Evolutionary conservation across 306 rosid species (phyloP), one percentile per base, ranked within the genome.

Genomic region (Arachis stenosperma): DNA sequence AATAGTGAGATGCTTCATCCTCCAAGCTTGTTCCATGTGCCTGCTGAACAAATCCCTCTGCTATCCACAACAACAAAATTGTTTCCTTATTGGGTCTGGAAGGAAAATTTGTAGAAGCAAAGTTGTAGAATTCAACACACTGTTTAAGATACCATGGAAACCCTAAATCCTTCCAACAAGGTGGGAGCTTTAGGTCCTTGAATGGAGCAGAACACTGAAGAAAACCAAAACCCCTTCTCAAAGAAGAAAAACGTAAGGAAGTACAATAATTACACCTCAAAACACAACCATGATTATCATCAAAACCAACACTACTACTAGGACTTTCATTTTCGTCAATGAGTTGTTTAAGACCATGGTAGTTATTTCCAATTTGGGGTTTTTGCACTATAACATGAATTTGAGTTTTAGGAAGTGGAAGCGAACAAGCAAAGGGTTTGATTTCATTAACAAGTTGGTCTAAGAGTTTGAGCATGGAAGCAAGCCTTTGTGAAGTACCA

Each of bases 21-120:
- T 56, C 61, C 61, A 56, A 56, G 36, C 61, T 56, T 56, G 37
- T 22, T 8, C 61, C 39, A 56, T 56, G 61, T 56, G 61, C n/a
- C 61, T 22, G 61, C 61, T 57, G 62, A 57, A 57, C 62, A 57
- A 9, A 57, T 1, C 62, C 62, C 62, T 57, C 62, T 3, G 62
- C 62, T 57, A 57, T 57, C 62, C 62, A 57, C 17, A 57, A 57
- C n/a, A 57, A 29, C 6, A 57, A 8, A 36, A 56, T 17, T 2
- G 13, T 56, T 7, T 17, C 61, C 61, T 56, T 56, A 56, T 3
- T 22, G 5, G 61, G 61, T 56, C 37, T 56, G 0, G 37, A 27
- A 22, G 61, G 36, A 56, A 56, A 56, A 22, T 12, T 17, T 56
- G 61, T 17, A 22, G 40, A 52, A 52, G 27, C 37, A 57, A 57